Percentiles rank a stretch among this genome's conserved stretches.
These are phyloP conservation scores for Tuber aestivum DNA, from an alignment of 495 filamentous ascomycete genomes.

Conservation along the genomic window DNA sequence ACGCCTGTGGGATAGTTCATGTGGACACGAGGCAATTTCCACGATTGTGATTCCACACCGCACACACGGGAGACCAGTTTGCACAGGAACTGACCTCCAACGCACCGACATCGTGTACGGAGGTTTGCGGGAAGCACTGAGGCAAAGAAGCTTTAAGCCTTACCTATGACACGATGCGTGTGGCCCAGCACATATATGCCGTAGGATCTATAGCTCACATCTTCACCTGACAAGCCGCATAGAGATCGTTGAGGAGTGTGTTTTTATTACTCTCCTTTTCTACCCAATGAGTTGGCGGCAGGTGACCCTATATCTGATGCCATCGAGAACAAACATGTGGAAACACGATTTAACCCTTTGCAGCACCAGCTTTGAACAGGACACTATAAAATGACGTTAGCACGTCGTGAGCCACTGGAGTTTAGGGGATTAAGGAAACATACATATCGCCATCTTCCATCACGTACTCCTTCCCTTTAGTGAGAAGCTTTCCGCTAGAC, in stretches of 20 bases:
- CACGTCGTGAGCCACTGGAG: conserved; percentile 40
- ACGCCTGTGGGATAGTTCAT: background rate
- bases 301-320: background rate
- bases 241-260: background rate
- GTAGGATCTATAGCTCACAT: background rate
- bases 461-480: conserved; percentile 98
- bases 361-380: conserved; percentile 92
- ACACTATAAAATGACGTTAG: conserved; percentile 50
- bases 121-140: background rate
- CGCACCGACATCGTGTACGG: background rate
- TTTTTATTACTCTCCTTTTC: background rate
- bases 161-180: background rate
- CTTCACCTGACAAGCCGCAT: background rate
- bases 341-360: conserved; percentile 57
- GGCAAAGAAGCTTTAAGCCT: background rate
- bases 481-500: conserved; percentile 92
- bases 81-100: background rate
- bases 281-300: background rate
- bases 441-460: conserved; percentile 65
- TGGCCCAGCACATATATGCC: background rate
- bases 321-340: background rate
- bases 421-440: conserved; percentile 26
- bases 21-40: background rate
- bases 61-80: background rate
- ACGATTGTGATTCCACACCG: background rate